Base-by-base conservation (phyloP, 2,329 filamentous ascomycete species). In the Colletotrichum australisinense region DNA sequence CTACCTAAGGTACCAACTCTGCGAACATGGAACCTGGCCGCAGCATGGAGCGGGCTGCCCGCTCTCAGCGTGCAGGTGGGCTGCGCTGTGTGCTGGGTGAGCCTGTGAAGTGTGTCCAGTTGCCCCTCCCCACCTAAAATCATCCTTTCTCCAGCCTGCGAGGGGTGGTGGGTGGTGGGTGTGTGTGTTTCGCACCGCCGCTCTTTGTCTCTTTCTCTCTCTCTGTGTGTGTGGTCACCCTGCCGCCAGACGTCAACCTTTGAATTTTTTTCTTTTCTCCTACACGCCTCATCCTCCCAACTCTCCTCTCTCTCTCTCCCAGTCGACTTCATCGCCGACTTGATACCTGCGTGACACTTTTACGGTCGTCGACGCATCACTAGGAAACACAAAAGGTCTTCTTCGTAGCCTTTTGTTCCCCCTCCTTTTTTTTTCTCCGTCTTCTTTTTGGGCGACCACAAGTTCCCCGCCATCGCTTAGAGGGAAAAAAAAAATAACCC, bases 391-490 rank as follows among this genome's bases (percentile, higher is more conserved):
- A 26, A 52, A 19, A 62, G 49, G 55, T 26, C 46, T 30, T 64
- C 9, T 35, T 64, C 59, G n/a, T n/a, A 19, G 30, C 53, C 52
- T 46, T 59, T 35, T 60, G n/a, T 38, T n/a, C 32, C n/a, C 38
- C 58, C 63, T 30, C 56, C 49, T 49, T 60, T 67, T 57, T 62
- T 49, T 49, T 46, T 49, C 28, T 60, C 52, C 28, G 52, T 67
- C 26, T 62, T 67, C 8, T 46, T 55, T 59, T 70, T 65, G 67
- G 59, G 57, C 60, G 67, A 70, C 70, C 55, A 70, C 14, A 65
- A 52, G 66, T 73, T 70, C 70, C 70, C 70, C 70, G 70, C 70
- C 70, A 66, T 70, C 75, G 75, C 69, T 63, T 68, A 69, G 56
- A 35, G 63, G 63, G 69, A 72, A 73, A 67, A 64, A 49, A 63